These are phyloP conservation scores for Apiospora koreana DNA, from an alignment of 2,329 filamentous ascomycete genomes.

Conservation along the genomic window DNA sequence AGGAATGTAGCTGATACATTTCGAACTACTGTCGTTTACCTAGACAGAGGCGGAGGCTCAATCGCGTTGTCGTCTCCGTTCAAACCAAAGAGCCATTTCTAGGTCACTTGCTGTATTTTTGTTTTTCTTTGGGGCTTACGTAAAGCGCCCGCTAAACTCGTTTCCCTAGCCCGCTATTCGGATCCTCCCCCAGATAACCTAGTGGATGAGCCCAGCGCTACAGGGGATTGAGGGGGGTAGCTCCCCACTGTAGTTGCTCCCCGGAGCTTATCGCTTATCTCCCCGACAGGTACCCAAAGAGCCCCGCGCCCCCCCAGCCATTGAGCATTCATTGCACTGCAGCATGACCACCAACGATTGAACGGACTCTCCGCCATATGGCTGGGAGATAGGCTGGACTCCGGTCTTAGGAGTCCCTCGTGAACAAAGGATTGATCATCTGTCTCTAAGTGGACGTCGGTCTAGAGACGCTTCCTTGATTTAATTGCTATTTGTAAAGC, in stretches of 20 bases:
- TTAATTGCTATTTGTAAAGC: not conserved
- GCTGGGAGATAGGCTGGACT: slow-evolving; percentile 1
- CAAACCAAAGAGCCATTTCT: not conserved
- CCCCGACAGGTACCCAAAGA: not conserved
- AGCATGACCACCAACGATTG: not conserved
- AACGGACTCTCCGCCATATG: slow-evolving; percentile 4
- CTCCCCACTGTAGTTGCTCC: not conserved
- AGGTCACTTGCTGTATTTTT: not conserved
- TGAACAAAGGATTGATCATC: not conserved
- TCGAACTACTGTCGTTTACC: not conserved
- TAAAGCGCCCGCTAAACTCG: not conserved
- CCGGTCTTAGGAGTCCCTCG: not conserved
- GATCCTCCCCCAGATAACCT: slow-evolving; percentile 4
- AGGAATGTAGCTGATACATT: not conserved
- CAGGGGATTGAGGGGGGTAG: not conserved
- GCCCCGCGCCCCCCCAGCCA: not conserved
- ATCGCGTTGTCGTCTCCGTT: not conserved
- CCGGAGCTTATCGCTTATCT: slow-evolving; percentile 10
- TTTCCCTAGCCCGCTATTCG: not conserved
- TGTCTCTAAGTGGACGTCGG: not conserved
- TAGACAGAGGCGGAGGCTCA: no score
- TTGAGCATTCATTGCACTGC: not conserved
- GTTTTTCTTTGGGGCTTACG: not conserved
- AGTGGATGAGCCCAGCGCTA: not conserved
- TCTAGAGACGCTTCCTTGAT: not conserved